Evolutionary conservation across 2,329 filamentous ascomycete species (phyloP).

Genomic region (Amesomyces nigricolor): DNA sequence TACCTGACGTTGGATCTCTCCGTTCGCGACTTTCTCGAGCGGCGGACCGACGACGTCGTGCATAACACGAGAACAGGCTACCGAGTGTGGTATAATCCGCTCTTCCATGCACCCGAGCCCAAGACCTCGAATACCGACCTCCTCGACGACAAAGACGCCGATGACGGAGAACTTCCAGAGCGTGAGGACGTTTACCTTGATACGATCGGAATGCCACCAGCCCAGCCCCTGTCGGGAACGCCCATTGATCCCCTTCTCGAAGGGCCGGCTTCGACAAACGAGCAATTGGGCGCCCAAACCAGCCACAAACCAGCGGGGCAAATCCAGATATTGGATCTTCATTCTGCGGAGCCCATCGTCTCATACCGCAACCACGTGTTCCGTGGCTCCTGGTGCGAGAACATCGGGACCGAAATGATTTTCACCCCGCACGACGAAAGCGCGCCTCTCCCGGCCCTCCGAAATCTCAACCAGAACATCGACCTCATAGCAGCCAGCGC

Average conservation of each 20-base stretch:
- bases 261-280: conserved; percentile 19
- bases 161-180: conserved; percentile 31
- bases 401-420: conserved; percentile 78
- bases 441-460: conserved; percentile 41
- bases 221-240: background rate
- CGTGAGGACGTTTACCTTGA: conserved; percentile 33
- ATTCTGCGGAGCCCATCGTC: conserved; percentile 69
- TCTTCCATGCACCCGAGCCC: conserved; percentile 25
- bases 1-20: conserved; percentile 60
- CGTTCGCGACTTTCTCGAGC: conserved; percentile 50
- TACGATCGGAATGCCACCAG: conserved; percentile 18
- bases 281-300: conserved; percentile 1
- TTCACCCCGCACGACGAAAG: conserved; percentile 50
- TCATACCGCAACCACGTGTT: conserved; percentile 75
- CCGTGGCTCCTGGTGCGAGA: conserved; percentile 73
- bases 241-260: conserved; percentile 22
- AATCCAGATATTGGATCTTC: conserved; percentile 79
- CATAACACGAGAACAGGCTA: conserved; percentile 42
- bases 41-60: conserved; percentile 36
- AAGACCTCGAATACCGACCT: conserved; percentile 17
- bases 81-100: conserved; percentile 34
- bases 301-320: conserved; percentile 20
- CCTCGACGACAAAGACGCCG: conserved; percentile 26
- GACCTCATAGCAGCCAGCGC: conserved; percentile 68
- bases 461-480: conserved; percentile 52